Evolutionary conservation across 441 rosid species (phyloP), one percentile per base, ranked within the genome.

Genomic region (Melastoma candidum): DNA sequence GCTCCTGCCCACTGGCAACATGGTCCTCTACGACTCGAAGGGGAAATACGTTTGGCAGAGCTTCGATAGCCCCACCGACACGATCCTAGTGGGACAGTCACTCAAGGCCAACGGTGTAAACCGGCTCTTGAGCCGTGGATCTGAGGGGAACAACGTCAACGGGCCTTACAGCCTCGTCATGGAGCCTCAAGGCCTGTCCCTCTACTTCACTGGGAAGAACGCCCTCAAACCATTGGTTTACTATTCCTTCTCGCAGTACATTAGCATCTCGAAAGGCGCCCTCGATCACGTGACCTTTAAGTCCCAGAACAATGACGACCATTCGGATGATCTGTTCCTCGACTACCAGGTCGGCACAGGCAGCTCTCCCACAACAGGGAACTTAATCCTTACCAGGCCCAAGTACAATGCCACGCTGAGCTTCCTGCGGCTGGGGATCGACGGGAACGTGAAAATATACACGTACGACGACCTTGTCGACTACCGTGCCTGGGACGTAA

Each of bases 51-150:
- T 85, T 3, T 83, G 92, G 95, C 85, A 85, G 44, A 88, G 92
- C 50, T 85, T 85, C 25, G 89, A 85, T 60, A 61, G 57, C n/a
- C 89, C 92, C 2, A 88, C 87, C 0, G 85, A 88, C 45, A 78
- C 93, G 5, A 84, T 85, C 27, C 74, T 85, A 13, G 78, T 78
- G 24, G 87, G 82, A 1, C 93, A 88, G 44, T 77, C 86, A 1
- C 74, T 83, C 3, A 59, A 51, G 41, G 48, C 25, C 27, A 71
- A 71, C 2, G 77, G 56, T 0, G 62, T 12, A 0, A 61, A 64
- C 36, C 84, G 75, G 61, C 85, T 84, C 7, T 79, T 83, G 22
- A 83, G 90, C 41, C 66, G 86, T 17, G 62, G 49, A 4, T 74
- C 81, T 2, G 58, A 51, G 0, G 43, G 60, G 0, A 57, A 60